phyloP scores from a whole-genome alignment of 306 rosid genomes.

The Ceratonia siliqua region DNA sequence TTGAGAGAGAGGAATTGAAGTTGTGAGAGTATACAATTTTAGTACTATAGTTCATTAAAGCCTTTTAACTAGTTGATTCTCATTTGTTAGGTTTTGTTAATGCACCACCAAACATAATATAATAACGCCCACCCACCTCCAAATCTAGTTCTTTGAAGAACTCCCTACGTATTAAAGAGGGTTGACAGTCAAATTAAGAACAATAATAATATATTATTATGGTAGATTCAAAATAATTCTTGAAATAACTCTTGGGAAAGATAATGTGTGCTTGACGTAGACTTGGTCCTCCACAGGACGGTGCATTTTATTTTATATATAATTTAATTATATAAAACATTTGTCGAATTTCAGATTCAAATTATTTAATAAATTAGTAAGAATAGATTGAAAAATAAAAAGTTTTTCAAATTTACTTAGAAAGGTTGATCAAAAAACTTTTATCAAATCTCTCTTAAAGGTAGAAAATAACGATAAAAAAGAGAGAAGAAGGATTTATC shows the following conservation, averaged over 20 bases:
- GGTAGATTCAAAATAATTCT: slow-evolving; percentile 38
- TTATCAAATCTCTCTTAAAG: too few relatives aligned
- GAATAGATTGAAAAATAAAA: too few relatives aligned
- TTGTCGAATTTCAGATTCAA: too few relatives aligned
- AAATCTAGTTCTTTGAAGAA: not conserved
- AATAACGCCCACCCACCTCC: slow-evolving; percentile 32
- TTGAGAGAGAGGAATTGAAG: not conserved
- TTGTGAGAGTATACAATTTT: not conserved
- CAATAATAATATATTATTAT: slow-evolving; percentile 25
- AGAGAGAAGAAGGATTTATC: too few relatives aligned
- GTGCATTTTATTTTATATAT: too few relatives aligned
- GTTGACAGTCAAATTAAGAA: slow-evolving; percentile 10
- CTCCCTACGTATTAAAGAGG: not conserved
- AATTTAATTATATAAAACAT: too few relatives aligned
- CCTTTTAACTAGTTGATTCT: not conserved
- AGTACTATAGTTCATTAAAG: not conserved
- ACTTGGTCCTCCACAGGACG: too few relatives aligned
- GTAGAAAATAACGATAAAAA: too few relatives aligned
- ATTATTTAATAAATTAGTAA: too few relatives aligned
- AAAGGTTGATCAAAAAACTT: too few relatives aligned
- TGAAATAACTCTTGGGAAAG: not conserved
- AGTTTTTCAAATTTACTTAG: too few relatives aligned
- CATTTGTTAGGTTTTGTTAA: slow-evolving; percentile 29
- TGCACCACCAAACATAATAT: slow-evolving; percentile 27
- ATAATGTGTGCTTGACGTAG: too few relatives aligned